Conservation (phyloP, 371 early-diverging fungal genomes). For the Rhizopus arrhizus region DNA sequence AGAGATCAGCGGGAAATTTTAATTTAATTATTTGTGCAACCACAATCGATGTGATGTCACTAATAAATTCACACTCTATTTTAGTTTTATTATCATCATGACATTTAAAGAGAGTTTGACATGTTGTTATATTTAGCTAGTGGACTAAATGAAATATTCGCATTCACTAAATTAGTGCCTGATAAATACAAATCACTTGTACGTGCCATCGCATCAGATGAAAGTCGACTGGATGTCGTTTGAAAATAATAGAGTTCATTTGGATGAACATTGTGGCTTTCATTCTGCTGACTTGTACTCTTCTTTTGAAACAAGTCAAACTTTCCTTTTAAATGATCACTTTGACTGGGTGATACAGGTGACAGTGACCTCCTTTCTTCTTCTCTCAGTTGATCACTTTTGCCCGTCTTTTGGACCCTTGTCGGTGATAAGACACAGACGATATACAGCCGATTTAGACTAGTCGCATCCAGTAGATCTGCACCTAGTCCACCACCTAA, state of each 20-base stretch:
- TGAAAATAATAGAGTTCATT: conserved; percentile 26
- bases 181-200: conserved; percentile 21
- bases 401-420: not conserved
- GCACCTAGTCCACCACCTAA: conserved; percentile 31
- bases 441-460: conserved; percentile 17
- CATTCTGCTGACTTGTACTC: not conserved
- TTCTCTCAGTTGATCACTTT: not conserved
- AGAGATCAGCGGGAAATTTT: conserved; percentile 41
- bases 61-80: too few species aligned
- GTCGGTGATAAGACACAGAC: conserved; percentile 18
- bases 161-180: not conserved
- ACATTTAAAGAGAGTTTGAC: not conserved
- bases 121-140: conserved; percentile 14
- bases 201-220: conserved; percentile 25
- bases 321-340: too few species aligned
- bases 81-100: too few species aligned
- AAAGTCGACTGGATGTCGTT: conserved; percentile 27
- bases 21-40: conserved; percentile 20
- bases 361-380: not conserved
- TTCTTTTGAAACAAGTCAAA: not conserved
- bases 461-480: conserved; percentile 14
- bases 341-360: conserved; percentile 2
- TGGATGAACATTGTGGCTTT: conserved; percentile 18
- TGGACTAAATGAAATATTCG: conserved; percentile 8
- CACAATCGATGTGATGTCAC: too few species aligned